These are phyloP conservation scores for Hymenoscyphus linearis DNA, from an alignment of 2,329 filamentous ascomycete species.

Conservation along the genomic window DNA sequence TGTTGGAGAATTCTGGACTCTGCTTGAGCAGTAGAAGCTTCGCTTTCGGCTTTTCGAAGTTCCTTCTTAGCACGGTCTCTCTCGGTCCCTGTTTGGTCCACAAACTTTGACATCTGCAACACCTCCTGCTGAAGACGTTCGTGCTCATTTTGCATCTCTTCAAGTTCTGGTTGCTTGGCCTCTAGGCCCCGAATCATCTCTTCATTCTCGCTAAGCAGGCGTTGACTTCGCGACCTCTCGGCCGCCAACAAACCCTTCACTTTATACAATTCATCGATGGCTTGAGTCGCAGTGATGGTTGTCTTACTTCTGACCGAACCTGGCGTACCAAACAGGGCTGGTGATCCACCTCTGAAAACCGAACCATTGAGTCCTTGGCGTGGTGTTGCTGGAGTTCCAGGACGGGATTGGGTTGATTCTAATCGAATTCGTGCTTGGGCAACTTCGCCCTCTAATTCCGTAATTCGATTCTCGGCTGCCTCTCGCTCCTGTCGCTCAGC, in stretches of 20 bases:
- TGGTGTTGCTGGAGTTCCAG: conserved; percentile 53
- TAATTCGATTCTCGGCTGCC: conserved; percentile 55
- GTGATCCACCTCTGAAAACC: conserved; percentile 49
- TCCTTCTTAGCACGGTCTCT: conserved; percentile 75
- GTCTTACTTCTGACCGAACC: conserved; percentile 51
- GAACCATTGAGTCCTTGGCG: conserved; percentile 48
- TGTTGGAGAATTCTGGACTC: conserved; percentile 78
- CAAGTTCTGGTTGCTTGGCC: conserved; percentile 78
- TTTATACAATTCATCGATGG: conserved; percentile 59
- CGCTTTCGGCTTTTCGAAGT: conserved; percentile 71
- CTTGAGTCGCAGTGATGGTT: conserved; percentile 54
- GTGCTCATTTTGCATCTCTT: conserved; percentile 78
- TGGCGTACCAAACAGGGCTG: conserved; percentile 51
- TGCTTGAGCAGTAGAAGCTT: conserved; percentile 55
- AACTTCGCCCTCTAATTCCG: conserved; percentile 59
- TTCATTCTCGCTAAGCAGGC: conserved; percentile 72
- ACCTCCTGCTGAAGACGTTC: conserved; percentile 76
- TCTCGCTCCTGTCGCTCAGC: conserved; percentile 55
- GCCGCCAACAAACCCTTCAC: conserved; percentile 67
- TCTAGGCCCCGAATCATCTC: conserved; percentile 83
- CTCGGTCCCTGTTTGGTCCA: conserved; percentile 76
- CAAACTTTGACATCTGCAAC: conserved; percentile 75
- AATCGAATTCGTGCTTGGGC: conserved; percentile 45
- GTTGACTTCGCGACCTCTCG: conserved; percentile 68
- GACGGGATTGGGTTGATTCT: conserved; percentile 34